Evolutionary conservation across 495 filamentous ascomycete genomes (phyloP).

Genomic region (Margaritispora aquatica): DNA sequence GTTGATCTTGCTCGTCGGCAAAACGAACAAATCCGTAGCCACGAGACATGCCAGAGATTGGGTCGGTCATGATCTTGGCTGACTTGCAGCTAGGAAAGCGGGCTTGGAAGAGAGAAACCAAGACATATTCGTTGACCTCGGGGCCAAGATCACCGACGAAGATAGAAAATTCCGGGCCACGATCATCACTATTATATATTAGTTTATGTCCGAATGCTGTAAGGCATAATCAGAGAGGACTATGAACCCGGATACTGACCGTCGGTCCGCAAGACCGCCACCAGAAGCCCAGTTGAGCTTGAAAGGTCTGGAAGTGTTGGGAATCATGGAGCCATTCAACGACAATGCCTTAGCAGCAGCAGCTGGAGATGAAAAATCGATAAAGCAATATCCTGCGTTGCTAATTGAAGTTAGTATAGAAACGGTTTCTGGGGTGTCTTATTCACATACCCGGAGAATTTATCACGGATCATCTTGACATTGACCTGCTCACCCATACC

Average conservation of each 20-base stretch:
- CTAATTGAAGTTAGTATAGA: constrained; percentile 38
- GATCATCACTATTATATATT: constrained; percentile 66
- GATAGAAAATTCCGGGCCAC: constrained; percentile 92
- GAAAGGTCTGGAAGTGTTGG: constrained; percentile 91
- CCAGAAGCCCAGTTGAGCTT: constrained; percentile 99
- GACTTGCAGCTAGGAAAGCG: constrained; percentile 98
- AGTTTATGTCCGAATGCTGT: constrained; percentile 1
- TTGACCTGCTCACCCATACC: constrained; percentile 85
- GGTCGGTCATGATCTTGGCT: constrained; percentile 99
- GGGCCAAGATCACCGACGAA: constrained; percentile 98
- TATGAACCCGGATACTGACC: constrained; percentile 45
- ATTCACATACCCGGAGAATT: constrained; percentile 87
- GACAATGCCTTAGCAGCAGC: constrained; percentile 86
- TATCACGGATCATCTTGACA: constrained; percentile 99
- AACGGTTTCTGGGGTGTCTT: constrained; percentile 7
- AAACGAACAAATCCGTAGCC: constrained; percentile 99
- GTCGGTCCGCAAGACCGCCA: constrained; percentile 88
- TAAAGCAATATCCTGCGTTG: constrained; percentile 98
- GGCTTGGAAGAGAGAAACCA: constrained; percentile 93
- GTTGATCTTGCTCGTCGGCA: constrained; percentile 88
- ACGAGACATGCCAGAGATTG: constrained; percentile 93
- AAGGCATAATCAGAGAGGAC: constrained; percentile 7
- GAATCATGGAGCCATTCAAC: constrained; percentile 85
- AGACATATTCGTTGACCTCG: constrained; percentile 97
- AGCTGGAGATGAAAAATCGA: constrained; percentile 80